These are phyloP conservation scores for Rhodotorula kratochvilovae DNA, from an alignment of 768 basidiomycete species.

Conservation along the genomic window DNA sequence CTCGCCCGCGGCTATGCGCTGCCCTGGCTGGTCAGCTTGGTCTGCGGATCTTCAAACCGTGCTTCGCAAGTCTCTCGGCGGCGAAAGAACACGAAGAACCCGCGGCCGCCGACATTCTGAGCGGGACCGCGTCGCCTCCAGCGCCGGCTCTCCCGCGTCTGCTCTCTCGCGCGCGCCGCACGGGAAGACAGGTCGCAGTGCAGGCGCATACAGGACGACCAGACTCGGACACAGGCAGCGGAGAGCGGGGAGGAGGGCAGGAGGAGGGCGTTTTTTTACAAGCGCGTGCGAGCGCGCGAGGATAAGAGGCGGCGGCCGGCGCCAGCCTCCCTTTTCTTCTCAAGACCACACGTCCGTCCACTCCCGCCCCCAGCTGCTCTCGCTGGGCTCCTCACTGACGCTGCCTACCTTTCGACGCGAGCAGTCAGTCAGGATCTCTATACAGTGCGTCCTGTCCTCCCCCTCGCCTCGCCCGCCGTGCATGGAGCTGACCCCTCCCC, in stretches of 20 bases:
- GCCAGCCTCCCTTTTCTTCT: constrained; percentile 4
- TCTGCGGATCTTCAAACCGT: too few relatives aligned
- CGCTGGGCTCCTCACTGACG: background rate
- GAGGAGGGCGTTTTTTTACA: background rate
- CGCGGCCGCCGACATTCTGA: too few relatives aligned
- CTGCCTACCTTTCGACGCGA: background rate
- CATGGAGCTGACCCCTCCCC: background rate
- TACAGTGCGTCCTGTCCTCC: constrained; percentile 4
- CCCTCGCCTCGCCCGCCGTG: background rate
- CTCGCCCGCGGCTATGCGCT: too few relatives aligned
- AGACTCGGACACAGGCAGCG: too few relatives aligned
- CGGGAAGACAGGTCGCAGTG: too few relatives aligned
- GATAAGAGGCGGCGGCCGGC: background rate
- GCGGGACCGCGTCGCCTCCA: too few relatives aligned
- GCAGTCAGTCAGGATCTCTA: constrained; percentile 26
- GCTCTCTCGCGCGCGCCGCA: too few relatives aligned
- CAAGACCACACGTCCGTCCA: constrained; percentile 24
- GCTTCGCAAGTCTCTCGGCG: too few relatives aligned
- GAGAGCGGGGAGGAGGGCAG: background rate
- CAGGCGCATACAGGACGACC: too few relatives aligned
- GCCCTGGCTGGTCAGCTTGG: too few relatives aligned
- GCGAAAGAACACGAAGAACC: too few relatives aligned
- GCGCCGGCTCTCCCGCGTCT: too few relatives aligned
- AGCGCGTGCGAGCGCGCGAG: background rate
- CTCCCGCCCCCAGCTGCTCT: background rate